These are phyloP conservation scores for Ogataea siamensis DNA, from an alignment of 805 yeast species.

Conservation along the genomic window DNA sequence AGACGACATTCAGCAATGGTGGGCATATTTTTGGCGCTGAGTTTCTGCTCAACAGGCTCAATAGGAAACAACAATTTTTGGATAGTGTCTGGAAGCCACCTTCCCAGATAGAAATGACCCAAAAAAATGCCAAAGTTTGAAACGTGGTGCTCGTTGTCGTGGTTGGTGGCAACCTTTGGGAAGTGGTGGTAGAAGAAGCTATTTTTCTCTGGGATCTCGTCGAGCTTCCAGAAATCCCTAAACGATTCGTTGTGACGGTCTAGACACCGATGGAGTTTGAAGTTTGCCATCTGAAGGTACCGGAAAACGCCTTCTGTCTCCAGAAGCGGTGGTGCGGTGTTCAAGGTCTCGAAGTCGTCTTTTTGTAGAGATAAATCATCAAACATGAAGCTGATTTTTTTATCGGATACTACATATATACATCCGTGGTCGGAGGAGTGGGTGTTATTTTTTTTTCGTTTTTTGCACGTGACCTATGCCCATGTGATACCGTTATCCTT, in stretches of 20 bases:
- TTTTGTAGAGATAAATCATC: conserved; percentile 23
- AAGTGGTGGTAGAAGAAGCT: conserved; percentile 32
- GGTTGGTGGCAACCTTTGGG: conserved; percentile 33
- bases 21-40: conserved; percentile 32
- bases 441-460: too few species aligned
- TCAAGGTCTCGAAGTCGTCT: conserved; percentile 22
- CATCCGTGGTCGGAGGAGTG: conserved; percentile 1
- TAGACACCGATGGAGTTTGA: conserved; percentile 18
- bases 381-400: conserved; percentile 13
- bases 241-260: conserved; percentile 31
- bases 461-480: not conserved
- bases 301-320: conserved; percentile 5
- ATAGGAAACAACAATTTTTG: conserved; percentile 29
- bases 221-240: conserved; percentile 28
- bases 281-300: conserved; percentile 3
- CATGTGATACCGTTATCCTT: too few species aligned
- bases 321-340: conserved; percentile 9
- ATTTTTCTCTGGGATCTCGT: conserved; percentile 30
- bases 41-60: conserved; percentile 24
- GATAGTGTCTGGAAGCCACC: conserved; percentile 35
- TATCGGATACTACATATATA: not conserved
- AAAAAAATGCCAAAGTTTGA: conserved; percentile 26
- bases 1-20: conserved; percentile 31
- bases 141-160: conserved; percentile 34
- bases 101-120: conserved; percentile 33